Base-by-base conservation (phyloP, 2,329 filamentous ascomycete genomes). In the Teratosphaeria nubilosa region DNA sequence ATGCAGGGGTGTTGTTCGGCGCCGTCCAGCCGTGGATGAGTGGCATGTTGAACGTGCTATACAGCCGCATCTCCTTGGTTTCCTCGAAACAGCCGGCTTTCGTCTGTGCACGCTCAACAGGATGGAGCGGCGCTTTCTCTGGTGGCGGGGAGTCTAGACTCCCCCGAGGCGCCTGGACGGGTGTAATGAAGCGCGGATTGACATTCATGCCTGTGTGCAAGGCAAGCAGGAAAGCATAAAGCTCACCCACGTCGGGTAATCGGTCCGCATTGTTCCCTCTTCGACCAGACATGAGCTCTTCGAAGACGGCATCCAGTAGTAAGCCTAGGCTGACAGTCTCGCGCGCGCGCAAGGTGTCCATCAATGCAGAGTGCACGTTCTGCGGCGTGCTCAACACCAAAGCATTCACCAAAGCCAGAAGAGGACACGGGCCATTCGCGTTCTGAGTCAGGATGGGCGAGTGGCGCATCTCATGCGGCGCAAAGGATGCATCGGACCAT, bases 191-290 rank as follows among this genome's bases (percentile, higher is more conserved):
- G 22, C 88, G 84, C 2, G 94, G 94, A 64, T 99, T 99, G 58
- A 97, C 92, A 67, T 97, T 99, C 89, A 99, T 96, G 41, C 94
- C 94, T 0, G 91, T 97, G 66, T 96, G 90, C 2, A 99, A 77
- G 51, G 90, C 88, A 58, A 94, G 83, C 1, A 99, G 77, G 68
- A 99, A 99, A 6, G 82, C 80, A 71, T 96, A 95, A 1, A 99
- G 78, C 59, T 96, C 91, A 37, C 86, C 82, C 10, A 97, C 87
- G 70, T 97, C 94, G 0, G 92, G 92, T 25, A 97, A 75, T 16
- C 84, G 78, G 58, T 79, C 77, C 1, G 80, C 80, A 34, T 86
- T 82, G 53, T 83, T 82, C 0, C 83, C 85, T 55, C 87, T 79
- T 56, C 87, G 76, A 9, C 84, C 84, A 2, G 90, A 91, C 77